Evolutionary conservation across 2,329 filamentous ascomycete species (phyloP).

Genomic region (Scedosporium boydii): DNA sequence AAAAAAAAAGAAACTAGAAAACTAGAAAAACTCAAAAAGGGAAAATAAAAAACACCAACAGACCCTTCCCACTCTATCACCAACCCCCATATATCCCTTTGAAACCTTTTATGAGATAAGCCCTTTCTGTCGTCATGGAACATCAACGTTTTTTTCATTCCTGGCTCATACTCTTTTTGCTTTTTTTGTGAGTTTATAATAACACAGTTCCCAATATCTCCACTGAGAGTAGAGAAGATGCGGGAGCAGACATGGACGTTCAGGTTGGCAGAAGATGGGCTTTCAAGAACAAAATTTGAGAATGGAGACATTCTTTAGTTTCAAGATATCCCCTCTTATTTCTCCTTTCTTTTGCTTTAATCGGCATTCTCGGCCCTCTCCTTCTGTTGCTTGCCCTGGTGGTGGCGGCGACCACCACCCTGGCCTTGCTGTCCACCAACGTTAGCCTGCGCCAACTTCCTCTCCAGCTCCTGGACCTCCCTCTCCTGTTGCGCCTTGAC

Average conservation of each 20-base stretch:
- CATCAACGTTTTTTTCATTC: neutral
- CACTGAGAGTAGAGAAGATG: neutral
- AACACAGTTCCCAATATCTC: neutral
- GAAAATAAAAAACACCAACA: neutral
- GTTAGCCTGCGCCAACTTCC: conserved; percentile 44
- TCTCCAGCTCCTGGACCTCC: conserved; percentile 62
- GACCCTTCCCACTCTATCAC: neutral
- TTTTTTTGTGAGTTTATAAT: neutral
- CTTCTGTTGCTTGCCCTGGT: conserved; percentile 24
- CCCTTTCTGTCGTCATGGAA: neutral
- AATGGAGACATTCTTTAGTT: neutral
- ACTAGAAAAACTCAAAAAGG: conserved; percentile 1
- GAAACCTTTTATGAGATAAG: neutral
- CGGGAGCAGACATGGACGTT: neutral
- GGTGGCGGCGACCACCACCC: conserved; percentile 17
- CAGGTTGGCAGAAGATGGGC: neutral
- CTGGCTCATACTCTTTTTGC: neutral
- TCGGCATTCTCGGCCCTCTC: conserved; percentile 49
- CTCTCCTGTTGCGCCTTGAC: conserved; percentile 70
- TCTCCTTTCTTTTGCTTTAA: conserved; percentile 20
- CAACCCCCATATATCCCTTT: neutral
- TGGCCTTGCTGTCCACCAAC: conserved; percentile 21
- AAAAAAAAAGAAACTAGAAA: no score
- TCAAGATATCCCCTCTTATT: neutral
- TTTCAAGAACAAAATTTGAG: neutral